Evolutionary conservation across 306 rosid genomes (phyloP), one percentile per base, ranked within the genome.

Genomic region (Gastrolobium bilobum): DNA sequence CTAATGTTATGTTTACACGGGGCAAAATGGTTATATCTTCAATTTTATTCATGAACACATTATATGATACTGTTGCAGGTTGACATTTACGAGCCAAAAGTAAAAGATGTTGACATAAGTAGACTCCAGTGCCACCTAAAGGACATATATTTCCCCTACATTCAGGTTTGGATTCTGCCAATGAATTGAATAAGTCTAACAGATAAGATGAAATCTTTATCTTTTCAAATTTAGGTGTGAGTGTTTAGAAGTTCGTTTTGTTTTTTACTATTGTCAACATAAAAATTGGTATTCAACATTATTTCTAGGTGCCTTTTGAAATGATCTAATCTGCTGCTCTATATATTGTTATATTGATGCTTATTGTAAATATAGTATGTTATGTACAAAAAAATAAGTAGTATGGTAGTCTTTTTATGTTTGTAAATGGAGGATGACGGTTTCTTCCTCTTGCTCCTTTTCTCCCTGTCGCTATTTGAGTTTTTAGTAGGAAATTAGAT

Each of bases 101-200:
- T 68, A 4, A 77, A 79, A 75, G 76, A 68, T 44, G 31, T 75
- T 71, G 80, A 85, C 44, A 62, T 83, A 61, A 4, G 11, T 70
- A 77, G 65, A 73, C 87, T 90, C 47, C 87, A 39, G 48, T 90
- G 91, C 86, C 76, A 56, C 82, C 80, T 90, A 33, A 90, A 90
- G 81, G 92, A 90, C 69, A 87, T 88, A 46, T 90, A 90, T 69
- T 90, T 88, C 48, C 94, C 94, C 1, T 90, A 90, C 65, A 86
- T 90, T 75, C 92, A 90, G 94, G 94, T 88, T 68, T 65, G 66
- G 37, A 51, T 67, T 48, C 48, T 53, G 2, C 64, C n/a, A 5
- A 29, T 64, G 4, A 64, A 82, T 63, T 31, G 37, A 37, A 29
- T 62, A n/a, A 54, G 56, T 58, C 34, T 13, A 51, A 11, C 33